Conservation (phyloP, 2,329 filamentous ascomycete species). For the Apiospora phragmitis region DNA sequence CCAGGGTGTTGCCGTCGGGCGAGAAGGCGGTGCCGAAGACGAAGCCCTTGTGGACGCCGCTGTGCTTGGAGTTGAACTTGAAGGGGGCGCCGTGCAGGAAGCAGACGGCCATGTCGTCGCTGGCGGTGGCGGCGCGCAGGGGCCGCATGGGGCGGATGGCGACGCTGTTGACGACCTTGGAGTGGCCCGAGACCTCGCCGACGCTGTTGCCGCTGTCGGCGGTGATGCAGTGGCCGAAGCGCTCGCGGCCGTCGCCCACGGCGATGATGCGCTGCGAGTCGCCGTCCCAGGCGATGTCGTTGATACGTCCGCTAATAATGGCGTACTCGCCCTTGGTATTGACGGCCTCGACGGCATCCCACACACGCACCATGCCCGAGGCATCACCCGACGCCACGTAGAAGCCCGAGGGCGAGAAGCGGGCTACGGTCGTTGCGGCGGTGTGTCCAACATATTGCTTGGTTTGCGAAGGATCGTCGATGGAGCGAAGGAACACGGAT, state of each 20-base stretch:
- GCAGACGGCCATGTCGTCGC: slow-evolving; percentile 85
- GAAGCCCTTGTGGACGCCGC: slow-evolving; percentile 82
- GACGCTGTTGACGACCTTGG: slow-evolving; percentile 86
- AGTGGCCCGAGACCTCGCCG: slow-evolving; percentile 91
- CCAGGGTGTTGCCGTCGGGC: slow-evolving; percentile 78
- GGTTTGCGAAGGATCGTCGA: slow-evolving; percentile 81
- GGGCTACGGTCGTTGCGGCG: slow-evolving; percentile 83
- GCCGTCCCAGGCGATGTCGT: slow-evolving; percentile 96
- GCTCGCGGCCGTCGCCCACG: slow-evolving; percentile 91
- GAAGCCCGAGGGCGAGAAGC: slow-evolving; percentile 91
- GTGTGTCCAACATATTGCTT: slow-evolving; percentile 95
- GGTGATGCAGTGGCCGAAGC: slow-evolving; percentile 91
- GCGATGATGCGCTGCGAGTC: slow-evolving; percentile 96
- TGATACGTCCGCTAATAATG: slow-evolving; percentile 92
- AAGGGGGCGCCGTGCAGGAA: slow-evolving; percentile 95
- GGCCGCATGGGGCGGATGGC: slow-evolving; percentile 87
- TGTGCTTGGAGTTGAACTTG: slow-evolving; percentile 86
- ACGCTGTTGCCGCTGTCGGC: slow-evolving; percentile 95
- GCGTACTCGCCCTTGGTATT: slow-evolving; percentile 92
- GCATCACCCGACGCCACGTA: slow-evolving; percentile 92
- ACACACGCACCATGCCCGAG: slow-evolving; percentile 82
- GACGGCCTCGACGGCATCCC: slow-evolving; percentile 84
- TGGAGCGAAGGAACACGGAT: slow-evolving; percentile 92
- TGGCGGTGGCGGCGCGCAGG: slow-evolving; percentile 86
- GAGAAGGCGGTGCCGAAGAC: slow-evolving; percentile 87